A percentile compares a stretch with the other conserved stretches of the same genome.
Conservation (phyloP, 2,329 filamentous ascomycete species). For the Akanthomyces muscarius region DNA sequence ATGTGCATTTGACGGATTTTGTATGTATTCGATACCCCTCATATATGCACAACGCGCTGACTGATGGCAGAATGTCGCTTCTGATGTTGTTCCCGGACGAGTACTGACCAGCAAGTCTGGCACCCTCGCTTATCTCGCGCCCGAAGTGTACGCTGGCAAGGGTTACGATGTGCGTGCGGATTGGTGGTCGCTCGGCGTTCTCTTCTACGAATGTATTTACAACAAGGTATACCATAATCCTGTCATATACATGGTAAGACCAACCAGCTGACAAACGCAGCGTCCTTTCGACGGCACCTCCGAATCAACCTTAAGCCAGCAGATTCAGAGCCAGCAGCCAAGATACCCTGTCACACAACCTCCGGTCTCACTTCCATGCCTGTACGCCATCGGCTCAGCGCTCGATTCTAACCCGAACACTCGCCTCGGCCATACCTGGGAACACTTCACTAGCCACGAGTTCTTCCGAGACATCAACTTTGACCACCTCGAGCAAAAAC, state of each 20-base stretch:
- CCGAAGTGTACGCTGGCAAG: slow-evolving; percentile 87
- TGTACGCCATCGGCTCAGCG: slow-evolving; percentile 82
- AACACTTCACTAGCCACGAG: slow-evolving; percentile 79
- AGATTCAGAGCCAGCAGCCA: slow-evolving; percentile 71
- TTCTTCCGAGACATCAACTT: slow-evolving; percentile 91
- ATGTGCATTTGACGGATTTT: slow-evolving; percentile 97
- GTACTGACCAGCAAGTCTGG: slow-evolving; percentile 92
- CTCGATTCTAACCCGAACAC: slow-evolving; percentile 75
- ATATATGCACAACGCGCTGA: slow-evolving; percentile 21
- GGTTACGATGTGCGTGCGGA: slow-evolving; percentile 90
- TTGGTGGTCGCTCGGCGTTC: slow-evolving; percentile 97
- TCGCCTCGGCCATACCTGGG: slow-evolving; percentile 81
- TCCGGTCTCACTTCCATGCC: slow-evolving; percentile 79
- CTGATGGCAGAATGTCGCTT: slow-evolving; percentile 82
- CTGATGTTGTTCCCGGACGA: slow-evolving; percentile 80
- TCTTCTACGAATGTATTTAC: slow-evolving; percentile 99
- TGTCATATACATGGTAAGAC: background rate
- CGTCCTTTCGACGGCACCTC: slow-evolving; percentile 89
- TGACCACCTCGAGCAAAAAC: slow-evolving; percentile 74
- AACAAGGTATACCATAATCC: slow-evolving; percentile 68
- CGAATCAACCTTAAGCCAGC: slow-evolving; percentile 72
- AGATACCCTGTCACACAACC: slow-evolving; percentile 91
- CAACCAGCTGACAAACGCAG: slow-evolving; percentile 41
- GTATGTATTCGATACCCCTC: slow-evolving; percentile 47
- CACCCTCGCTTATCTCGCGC: slow-evolving; percentile 90